Percentiles rank a stretch among this genome's conserved stretches.
These are phyloP conservation scores for Pneumocystis oryctolagi DNA, from an alignment of 1,139 yeast genomes.

Conservation along the genomic window DNA sequence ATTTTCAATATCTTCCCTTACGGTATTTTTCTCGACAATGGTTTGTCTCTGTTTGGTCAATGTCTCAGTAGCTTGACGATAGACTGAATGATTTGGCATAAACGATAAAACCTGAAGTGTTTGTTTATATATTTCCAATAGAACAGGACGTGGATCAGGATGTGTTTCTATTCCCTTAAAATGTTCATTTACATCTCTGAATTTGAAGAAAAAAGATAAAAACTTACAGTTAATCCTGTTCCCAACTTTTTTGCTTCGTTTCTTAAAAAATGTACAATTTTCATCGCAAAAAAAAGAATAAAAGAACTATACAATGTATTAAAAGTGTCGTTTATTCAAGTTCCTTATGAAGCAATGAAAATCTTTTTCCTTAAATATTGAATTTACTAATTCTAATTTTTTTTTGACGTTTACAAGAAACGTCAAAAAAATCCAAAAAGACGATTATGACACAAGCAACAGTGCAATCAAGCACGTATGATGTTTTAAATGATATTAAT, in stretches of 20 bases:
- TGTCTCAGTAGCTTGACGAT: constrained; percentile 61
- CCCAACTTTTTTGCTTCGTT: background rate
- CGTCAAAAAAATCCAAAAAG: background rate
- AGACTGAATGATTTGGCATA: constrained; percentile 58
- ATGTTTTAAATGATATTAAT: background rate
- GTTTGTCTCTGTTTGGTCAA: constrained; percentile 56
- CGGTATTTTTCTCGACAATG: constrained; percentile 50
- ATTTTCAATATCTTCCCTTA: constrained; percentile 52
- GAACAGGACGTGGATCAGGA: constrained; percentile 66
- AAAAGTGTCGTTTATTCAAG: background rate
- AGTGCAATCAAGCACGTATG: background rate
- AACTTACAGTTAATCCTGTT: background rate
- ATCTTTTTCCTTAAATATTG: background rate
- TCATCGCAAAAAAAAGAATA: background rate
- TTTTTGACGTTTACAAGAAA: background rate
- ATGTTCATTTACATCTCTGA: background rate
- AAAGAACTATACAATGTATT: background rate
- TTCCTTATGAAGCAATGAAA: background rate
- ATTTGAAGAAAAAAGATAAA: background rate
- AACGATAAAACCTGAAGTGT: constrained; percentile 48
- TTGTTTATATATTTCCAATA: constrained; percentile 53
- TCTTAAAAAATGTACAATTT: background rate
- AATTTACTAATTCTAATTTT: too few species aligned
- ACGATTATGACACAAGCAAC: background rate
- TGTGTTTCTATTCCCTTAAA: background rate